Conservation (phyloP, 208 protist species). For the Trypanosoma scelopori region DNA sequence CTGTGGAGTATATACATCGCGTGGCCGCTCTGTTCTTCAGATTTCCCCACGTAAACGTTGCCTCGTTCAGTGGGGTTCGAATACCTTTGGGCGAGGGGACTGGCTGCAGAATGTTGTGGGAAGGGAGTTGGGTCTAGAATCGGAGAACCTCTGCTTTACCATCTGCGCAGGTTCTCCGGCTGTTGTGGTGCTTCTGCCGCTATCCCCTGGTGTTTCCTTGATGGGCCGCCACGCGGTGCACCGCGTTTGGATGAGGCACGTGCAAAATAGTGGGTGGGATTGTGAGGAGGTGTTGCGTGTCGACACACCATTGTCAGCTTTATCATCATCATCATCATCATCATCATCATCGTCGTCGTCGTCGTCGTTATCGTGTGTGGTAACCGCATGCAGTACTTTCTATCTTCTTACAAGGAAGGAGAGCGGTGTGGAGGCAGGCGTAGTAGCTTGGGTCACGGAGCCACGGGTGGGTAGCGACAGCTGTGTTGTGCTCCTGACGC, state of each 20-base stretch:
- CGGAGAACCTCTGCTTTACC: conserved; percentile 16
- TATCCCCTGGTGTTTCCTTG: conserved; percentile 13
- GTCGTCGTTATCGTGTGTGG: not conserved
- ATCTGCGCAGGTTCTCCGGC: not conserved
- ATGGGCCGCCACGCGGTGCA: not conserved
- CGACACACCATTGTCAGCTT: no score
- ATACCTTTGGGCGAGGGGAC: not conserved
- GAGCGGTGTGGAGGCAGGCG: not conserved
- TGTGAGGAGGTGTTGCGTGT: conserved; percentile 5
- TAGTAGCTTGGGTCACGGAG: conserved; percentile 39
- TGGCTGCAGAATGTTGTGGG: not conserved
- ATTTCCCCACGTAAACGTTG: not conserved
- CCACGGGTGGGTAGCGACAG: conserved; percentile 50
- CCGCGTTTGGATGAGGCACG: conserved; percentile 12
- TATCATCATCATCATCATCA: no score
- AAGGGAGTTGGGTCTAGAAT: conserved; percentile 17
- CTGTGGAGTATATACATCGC: conserved; percentile 11
- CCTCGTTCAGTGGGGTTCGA: conserved; percentile 5
- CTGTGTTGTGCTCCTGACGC: conserved; percentile 43
- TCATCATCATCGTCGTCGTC: no score
- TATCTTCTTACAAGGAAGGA: conserved; percentile 18
- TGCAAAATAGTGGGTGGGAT: conserved; percentile 7
- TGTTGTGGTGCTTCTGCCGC: conserved; percentile 13
- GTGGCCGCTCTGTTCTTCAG: conserved; percentile 17
- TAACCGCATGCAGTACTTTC: conserved; percentile 27